Evolutionary conservation across 2,329 filamentous ascomycete genomes (phyloP), one percentile per base, ranked within the genome.

Genomic region (Fusarium fujikuroi): DNA sequence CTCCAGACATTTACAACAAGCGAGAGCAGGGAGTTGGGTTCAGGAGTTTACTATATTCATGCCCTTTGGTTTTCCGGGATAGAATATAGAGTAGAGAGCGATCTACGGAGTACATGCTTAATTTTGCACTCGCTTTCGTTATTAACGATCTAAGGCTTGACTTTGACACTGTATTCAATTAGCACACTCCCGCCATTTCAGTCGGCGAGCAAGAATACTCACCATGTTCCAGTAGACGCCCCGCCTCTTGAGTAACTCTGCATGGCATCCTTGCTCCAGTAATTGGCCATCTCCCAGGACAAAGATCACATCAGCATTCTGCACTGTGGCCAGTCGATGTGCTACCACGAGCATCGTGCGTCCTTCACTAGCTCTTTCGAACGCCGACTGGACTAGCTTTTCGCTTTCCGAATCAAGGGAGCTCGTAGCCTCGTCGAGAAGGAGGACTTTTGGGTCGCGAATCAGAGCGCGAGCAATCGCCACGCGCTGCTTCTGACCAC

Each of bases 241-340:
- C 75, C 79, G 85, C 80, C 83, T 83, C 79, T 80, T 84, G 68
- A 90, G 69, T 66, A 90, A 74, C 75, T 89, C 88, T 4, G 66
- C 65, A 68, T 90, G 88, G 23, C 77, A 88, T 16, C 88, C 88
- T 77, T 86, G 82, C 79, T 90, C 88, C 16, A 90, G 77, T 47
- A 90, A 82, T 73, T 84, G 87, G 30, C 91, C 82, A 68, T 91
- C 87, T 16, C 92, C 92, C 53, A 96, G 89, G 1, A 95, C 92
- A 75, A 93, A 94, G 46, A 95, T 95, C n/a, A 91, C 84, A 79
- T 95, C 91, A 3, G 93, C 92, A 74, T 95, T 92, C 80, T 93
- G 92, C 25, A 95, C 90, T 18, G 92, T 95, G 1, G 91, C 91
- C 54, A 95, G 84, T 19, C 93, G 86, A 79, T 95, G 93, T 3